Evolutionary conservation across 345 rosid genomes (phyloP).

Genomic region (Salix udensis): DNA sequence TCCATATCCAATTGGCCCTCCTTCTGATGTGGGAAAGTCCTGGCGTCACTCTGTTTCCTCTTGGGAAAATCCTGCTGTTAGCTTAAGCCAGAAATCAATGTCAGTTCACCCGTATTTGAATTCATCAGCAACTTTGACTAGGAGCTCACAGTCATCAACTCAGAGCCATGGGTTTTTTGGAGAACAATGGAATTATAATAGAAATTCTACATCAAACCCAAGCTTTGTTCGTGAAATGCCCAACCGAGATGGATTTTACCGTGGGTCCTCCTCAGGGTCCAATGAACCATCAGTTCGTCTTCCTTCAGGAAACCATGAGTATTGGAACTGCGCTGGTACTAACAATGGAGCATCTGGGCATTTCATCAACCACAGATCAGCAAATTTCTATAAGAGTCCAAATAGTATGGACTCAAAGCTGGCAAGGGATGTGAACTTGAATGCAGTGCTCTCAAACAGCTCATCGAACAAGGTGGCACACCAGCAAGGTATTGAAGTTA

Average conservation of each 20-base stretch:
- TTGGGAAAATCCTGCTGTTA: slow-evolving; percentile 48
- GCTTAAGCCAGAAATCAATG: slow-evolving; percentile 52
- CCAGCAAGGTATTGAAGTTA: slow-evolving; percentile 29
- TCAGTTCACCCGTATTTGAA: slow-evolving; percentile 48
- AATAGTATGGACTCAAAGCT: slow-evolving; percentile 29
- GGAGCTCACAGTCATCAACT: slow-evolving; percentile 40
- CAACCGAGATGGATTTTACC: slow-evolving; percentile 44
- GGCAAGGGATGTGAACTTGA: slow-evolving; percentile 45
- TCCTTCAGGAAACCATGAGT: slow-evolving; percentile 28
- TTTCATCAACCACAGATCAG: slow-evolving; percentile 23
- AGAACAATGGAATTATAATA: slow-evolving; percentile 45
- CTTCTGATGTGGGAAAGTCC: slow-evolving; percentile 44
- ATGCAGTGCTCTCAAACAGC: slow-evolving; percentile 39
- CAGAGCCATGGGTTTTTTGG: slow-evolving; percentile 53
- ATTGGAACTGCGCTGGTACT: slow-evolving; percentile 31
- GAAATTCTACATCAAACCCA: slow-evolving; percentile 39
- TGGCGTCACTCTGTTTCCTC: slow-evolving; percentile 54
- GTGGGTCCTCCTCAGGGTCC: slow-evolving; percentile 52
- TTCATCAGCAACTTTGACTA: slow-evolving; percentile 42
- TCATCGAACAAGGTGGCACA: slow-evolving; percentile 31
- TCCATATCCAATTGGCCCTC: slow-evolving; percentile 31
- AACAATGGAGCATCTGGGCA: slow-evolving; percentile 26
- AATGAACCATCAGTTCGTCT: slow-evolving; percentile 32
- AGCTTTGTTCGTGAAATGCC: slow-evolving; percentile 45
- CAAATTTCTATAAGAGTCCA: slow-evolving; percentile 28